Evolutionary conservation across 1,139 yeast genomes (phyloP).

Genomic region (Lodderomyces elongisporus): DNA sequence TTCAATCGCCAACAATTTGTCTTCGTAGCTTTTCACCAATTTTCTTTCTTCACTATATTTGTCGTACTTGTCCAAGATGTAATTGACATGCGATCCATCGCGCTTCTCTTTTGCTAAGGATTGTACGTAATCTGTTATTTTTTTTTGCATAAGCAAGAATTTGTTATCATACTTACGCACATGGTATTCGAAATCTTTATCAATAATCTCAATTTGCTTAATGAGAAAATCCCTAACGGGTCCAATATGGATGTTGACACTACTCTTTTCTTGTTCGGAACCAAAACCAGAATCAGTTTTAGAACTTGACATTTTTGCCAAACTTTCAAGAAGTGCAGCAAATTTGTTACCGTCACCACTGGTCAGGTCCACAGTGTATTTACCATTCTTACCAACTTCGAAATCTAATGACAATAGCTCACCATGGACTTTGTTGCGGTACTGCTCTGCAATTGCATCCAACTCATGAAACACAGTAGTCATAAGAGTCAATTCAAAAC

Average conservation of each 20-base stretch:
- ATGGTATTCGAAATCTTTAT: conserved; percentile 34
- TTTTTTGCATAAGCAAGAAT: conserved; percentile 37
- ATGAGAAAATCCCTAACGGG: conserved; percentile 37
- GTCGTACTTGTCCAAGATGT: conserved; percentile 37
- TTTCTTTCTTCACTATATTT: conserved; percentile 32
- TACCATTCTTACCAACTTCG: conserved; percentile 22
- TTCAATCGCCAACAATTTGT: conserved; percentile 24
- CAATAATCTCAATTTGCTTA: conserved; percentile 32
- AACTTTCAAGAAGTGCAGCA: conserved; percentile 36
- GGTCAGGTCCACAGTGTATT: background rate
- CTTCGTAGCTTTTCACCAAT: conserved; percentile 25
- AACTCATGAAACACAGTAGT: conserved; percentile 61
- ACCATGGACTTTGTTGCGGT: conserved; percentile 60
- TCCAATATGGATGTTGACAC: conserved; percentile 12
- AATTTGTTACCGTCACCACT: conserved; percentile 22
- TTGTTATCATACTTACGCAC: conserved; percentile 30
- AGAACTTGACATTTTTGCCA: conserved; percentile 23
- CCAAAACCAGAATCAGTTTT: background rate
- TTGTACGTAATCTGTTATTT: conserved; percentile 32
- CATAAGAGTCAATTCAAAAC: conserved; percentile 30
- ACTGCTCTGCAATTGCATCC: conserved; percentile 57
- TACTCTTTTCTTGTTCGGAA: conserved; percentile 12
- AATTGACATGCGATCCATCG: conserved; percentile 36
- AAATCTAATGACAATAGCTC: conserved; percentile 45
- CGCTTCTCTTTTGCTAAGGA: conserved; percentile 29